phyloP scores from a whole-genome alignment of 495 filamentous ascomycete genomes.

The Xylaria acuta region DNA sequence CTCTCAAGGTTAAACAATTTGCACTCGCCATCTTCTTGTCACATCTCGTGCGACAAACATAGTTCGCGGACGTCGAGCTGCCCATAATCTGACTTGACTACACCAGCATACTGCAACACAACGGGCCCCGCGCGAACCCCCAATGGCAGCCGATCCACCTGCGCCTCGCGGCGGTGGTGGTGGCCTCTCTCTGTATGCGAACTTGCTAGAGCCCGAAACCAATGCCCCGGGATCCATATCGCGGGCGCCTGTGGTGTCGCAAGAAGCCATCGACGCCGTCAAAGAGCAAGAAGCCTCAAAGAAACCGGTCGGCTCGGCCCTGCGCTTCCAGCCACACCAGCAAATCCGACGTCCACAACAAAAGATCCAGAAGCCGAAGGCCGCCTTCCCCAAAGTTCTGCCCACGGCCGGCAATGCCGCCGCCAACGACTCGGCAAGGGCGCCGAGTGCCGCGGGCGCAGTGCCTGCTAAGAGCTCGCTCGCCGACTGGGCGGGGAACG shows the following conservation, averaged over 20 bases:
- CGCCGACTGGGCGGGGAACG: slow-evolving; percentile 79
- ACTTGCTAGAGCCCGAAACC: slow-evolving; percentile 55
- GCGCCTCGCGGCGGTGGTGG: slow-evolving; percentile 34
- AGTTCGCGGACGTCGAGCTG: not conserved
- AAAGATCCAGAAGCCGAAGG: slow-evolving; percentile 72
- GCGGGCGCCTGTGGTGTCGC: slow-evolving; percentile 78
- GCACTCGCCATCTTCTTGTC: not conserved
- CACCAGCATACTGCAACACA: not conserved
- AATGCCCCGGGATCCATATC: slow-evolving; percentile 63
- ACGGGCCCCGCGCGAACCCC: not conserved
- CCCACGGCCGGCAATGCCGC: slow-evolving; percentile 31
- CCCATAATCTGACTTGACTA: not conserved
- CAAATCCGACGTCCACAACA: slow-evolving; percentile 68
- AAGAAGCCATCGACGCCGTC: slow-evolving; percentile 54
- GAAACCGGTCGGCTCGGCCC: slow-evolving; percentile 76
- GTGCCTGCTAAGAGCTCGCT: slow-evolving; percentile 67
- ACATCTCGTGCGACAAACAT: no score
- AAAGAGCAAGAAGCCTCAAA: slow-evolving; percentile 66
- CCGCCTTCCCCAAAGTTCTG: slow-evolving; percentile 54
- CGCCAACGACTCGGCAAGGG: not conserved
- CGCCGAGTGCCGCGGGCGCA: slow-evolving; percentile 27
- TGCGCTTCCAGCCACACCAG: slow-evolving; percentile 80
- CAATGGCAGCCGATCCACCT: slow-evolving; percentile 42
- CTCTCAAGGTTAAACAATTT: not conserved
- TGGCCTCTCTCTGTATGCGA: slow-evolving; percentile 62